These are phyloP conservation scores for Phellinidium pouzarii DNA, from an alignment of 1,284 basidiomycete genomes.

Conservation along the genomic window DNA sequence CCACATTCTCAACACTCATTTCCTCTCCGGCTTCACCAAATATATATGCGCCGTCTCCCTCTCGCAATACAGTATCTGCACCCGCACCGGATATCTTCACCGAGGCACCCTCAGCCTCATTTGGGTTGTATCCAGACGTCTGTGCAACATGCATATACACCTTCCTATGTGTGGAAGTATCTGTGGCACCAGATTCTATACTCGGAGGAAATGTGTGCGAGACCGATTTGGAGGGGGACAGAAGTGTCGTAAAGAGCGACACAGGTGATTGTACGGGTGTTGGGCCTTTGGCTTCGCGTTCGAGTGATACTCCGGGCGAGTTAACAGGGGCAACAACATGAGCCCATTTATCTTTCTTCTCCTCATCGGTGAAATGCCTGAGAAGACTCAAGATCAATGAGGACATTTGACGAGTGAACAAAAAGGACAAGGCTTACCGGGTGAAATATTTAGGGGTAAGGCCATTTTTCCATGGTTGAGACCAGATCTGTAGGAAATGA, in stretches of 20 bases:
- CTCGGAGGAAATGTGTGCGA: conserved; percentile 37
- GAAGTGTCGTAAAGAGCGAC: conserved; percentile 59
- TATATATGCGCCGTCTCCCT: conserved; percentile 74
- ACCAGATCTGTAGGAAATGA: conserved; percentile 90
- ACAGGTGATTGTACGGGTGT: conserved; percentile 65
- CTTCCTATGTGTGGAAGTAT: conserved; percentile 33
- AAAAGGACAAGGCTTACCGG: conserved; percentile 33
- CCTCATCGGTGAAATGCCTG: conserved; percentile 74
- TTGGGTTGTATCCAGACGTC: conserved; percentile 67
- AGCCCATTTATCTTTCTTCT: conserved; percentile 68
- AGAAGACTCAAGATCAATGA: neutral
- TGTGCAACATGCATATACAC: conserved; percentile 71
- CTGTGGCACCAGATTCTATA: conserved; percentile 21
- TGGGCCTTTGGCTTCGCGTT: conserved; percentile 64
- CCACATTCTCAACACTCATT: conserved; percentile 52
- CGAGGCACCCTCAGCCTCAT: conserved; percentile 40
- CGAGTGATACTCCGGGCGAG: conserved; percentile 45
- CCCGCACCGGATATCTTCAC: conserved; percentile 39
- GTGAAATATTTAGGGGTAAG: conserved; percentile 78
- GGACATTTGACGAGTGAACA: neutral
- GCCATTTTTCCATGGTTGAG: conserved; percentile 49
- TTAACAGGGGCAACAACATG: conserved; percentile 66
- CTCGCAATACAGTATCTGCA: conserved; percentile 38
- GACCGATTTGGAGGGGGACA: conserved; percentile 49
- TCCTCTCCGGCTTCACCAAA: conserved; percentile 37